Base-by-base conservation (phyloP, 371 early-diverging fungal species). In the Lichtheimia corymbifera region DNA sequence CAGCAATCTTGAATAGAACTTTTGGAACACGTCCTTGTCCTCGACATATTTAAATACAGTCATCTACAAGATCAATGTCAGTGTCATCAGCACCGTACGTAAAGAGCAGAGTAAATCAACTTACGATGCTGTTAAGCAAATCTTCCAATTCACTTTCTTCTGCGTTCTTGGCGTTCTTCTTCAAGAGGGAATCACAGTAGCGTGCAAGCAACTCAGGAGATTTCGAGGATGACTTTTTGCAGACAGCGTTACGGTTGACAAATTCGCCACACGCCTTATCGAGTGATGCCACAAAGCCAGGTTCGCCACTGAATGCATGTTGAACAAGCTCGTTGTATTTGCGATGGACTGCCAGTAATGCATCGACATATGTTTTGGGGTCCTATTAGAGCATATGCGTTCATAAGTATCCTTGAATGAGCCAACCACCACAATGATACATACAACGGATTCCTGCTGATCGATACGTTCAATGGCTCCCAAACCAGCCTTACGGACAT, bases 261-360 rank as follows among this genome's bases (percentile, higher is more conserved):
- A 91, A 97, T 69, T 94, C 96, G 59, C 91, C 85, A 72, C 95
- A 95, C 0, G 95, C 96, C 63, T 89, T 91, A 74, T 96, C 96
- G 44, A 97, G 73, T n/a, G 95, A 87, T 49, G 90, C 93, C 25
- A 90, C 91, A 72, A 96, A 94, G 0, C 94, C 95, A n/a, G 94
- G 82, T 53, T 97, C 95, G 17, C 87, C 88, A 62, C 82, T 74
- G 72, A 95, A 94, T 4, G 95, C 88, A 1, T 77, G 74, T 60
- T 82, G 80, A 5, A 93, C 88, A 25, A 94, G 74, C 25, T 85
- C 84, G 42, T 88, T 77, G 72, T 90, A 96, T 76, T 92, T 89
- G 40, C 80, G 85, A 63, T 94, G 91, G 6, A 94, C 93, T 45
- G 82, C 78, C 42, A 96, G 76, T 22, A 95, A 70, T 1, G 93